These are phyloP conservation scores for Fragaria vesca DNA, from an alignment of 306 rosid species.

Conservation along the genomic window DNA sequence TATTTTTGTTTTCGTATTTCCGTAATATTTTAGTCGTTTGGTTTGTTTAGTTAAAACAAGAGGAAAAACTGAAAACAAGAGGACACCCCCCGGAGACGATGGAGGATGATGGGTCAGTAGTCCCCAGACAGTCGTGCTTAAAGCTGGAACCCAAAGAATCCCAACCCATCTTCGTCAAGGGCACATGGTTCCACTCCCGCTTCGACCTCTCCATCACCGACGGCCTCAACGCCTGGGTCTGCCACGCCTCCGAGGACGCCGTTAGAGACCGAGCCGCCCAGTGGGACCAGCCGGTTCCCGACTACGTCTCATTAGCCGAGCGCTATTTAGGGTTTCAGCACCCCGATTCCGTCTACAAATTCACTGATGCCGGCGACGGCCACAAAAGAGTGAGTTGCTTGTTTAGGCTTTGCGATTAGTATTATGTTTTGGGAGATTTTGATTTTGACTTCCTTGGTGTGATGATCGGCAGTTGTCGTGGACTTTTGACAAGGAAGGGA, in stretches of 20 bases:
- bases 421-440: background rate
- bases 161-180: conserved; percentile 64
- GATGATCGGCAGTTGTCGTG: conserved; percentile 60
- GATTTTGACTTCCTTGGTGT: too few relatives aligned
- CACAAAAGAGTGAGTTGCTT: conserved; percentile 51
- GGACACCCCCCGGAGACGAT: background rate
- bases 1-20: too few relatives aligned
- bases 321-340: conserved; percentile 75
- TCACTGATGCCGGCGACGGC: conserved; percentile 68
- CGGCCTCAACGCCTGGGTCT: conserved; percentile 66
- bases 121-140: conserved; percentile 56
- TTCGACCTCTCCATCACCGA: conserved; percentile 75
- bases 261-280: conserved; percentile 72
- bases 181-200: conserved; percentile 53
- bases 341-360: conserved; percentile 57
- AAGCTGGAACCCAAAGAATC: conserved; percentile 42
- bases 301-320: conserved; percentile 63
- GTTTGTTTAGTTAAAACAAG: too few relatives aligned
- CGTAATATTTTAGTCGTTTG: too few relatives aligned
- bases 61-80: too few relatives aligned
- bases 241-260: conserved; percentile 67
- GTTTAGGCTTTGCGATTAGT: background rate
- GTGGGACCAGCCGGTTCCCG: conserved; percentile 81
- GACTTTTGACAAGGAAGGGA: conserved; percentile 88
- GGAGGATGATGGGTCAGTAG: background rate